phyloP scores from a whole-genome alignment of 2,329 filamentous ascomycete genomes.

The Helminthosporium solani region DNA sequence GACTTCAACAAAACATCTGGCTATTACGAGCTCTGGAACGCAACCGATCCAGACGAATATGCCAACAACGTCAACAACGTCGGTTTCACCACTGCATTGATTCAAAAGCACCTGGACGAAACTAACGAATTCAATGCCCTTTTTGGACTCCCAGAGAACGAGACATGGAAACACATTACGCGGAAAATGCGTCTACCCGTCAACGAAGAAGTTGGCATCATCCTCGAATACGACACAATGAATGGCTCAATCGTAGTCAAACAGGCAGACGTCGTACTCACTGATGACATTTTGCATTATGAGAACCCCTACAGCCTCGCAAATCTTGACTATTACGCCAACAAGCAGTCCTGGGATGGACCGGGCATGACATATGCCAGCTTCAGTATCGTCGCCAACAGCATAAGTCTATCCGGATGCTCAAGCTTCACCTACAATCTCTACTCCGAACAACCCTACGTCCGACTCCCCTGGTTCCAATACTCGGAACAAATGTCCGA shows the following conservation, averaged over 20 bases:
- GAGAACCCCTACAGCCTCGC: constrained; percentile 56
- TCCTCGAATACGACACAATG: constrained; percentile 65
- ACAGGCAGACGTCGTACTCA: constrained; percentile 68
- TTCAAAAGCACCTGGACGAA: constrained; percentile 56
- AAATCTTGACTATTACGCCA: constrained; percentile 69
- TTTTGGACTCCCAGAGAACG: constrained; percentile 57
- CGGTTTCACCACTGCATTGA: constrained; percentile 67
- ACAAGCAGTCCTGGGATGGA: constrained; percentile 66
- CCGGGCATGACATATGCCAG: constrained; percentile 74
- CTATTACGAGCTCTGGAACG: constrained; percentile 47
- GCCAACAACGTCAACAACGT: constrained; percentile 67
- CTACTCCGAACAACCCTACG: constrained; percentile 64
- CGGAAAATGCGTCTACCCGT: constrained; percentile 58
- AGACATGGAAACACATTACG: constrained; percentile 59
- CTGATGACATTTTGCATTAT: constrained; percentile 65
- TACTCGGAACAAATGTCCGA: constrained; percentile 70
- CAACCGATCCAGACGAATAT: constrained; percentile 73
- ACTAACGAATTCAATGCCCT: constrained; percentile 60
- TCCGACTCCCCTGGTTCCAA: constrained; percentile 67
- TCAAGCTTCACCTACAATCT: constrained; percentile 68
- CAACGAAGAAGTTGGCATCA: constrained; percentile 58
- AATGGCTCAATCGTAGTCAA: constrained; percentile 67
- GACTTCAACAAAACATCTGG: constrained; percentile 54
- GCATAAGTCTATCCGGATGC: constrained; percentile 66
- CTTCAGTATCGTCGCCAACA: constrained; percentile 66